Percentiles rank a stretch among this genome's conserved stretches.
phyloP scores from a whole-genome alignment of 2,329 filamentous ascomycete species.

The Cytospora paraplurivora region DNA sequence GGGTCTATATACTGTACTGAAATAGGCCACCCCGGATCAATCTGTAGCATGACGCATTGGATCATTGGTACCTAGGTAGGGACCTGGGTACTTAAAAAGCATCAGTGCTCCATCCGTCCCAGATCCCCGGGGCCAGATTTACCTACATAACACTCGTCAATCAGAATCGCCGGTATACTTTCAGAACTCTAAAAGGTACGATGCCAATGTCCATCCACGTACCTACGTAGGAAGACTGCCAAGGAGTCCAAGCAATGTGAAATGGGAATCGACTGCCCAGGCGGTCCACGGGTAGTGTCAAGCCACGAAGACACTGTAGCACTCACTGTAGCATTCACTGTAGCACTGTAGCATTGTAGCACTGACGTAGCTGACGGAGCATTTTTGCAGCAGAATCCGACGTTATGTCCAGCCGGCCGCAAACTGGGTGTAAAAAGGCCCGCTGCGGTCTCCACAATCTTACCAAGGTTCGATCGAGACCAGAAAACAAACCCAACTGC shows the following conservation, averaged over 20 bases:
- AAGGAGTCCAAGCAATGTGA: too few species aligned
- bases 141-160: background rate
- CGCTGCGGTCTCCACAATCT: background rate
- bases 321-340: background rate
- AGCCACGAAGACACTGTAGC: background rate
- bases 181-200: too few species aligned
- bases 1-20: background rate
- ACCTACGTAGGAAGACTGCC: too few species aligned
- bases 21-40: background rate
- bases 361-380: constrained; percentile 23
- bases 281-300: background rate
- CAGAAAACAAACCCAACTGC: background rate
- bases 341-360: constrained; percentile 9
- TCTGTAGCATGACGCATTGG: constrained; percentile 1
- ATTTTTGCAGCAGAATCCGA: constrained; percentile 18
- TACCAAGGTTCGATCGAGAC: constrained; percentile 10
- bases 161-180: background rate
- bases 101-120: background rate
- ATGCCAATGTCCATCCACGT: too few species aligned
- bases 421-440: constrained; percentile 5
- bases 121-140: background rate
- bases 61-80: too few species aligned
- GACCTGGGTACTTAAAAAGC: too few species aligned
- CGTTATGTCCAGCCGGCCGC: constrained; percentile 10
- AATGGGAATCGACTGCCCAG: too few species aligned